Evolutionary conservation across 257 asterid species (phyloP).

Genomic region (Euphrasia confusa): DNA sequence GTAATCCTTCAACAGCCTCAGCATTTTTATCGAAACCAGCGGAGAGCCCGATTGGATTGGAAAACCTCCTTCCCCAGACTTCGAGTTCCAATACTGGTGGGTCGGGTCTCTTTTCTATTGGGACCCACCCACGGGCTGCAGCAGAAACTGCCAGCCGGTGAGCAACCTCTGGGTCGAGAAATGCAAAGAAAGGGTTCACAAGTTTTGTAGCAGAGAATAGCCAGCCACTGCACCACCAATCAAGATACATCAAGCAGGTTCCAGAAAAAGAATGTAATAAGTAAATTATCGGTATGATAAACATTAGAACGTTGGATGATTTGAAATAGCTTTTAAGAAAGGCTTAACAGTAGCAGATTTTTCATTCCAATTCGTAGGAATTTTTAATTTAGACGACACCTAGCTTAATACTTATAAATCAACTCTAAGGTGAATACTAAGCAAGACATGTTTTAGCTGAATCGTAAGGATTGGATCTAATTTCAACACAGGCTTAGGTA

Average conservation of each 20-base stretch:
- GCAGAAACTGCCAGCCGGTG: slow-evolving; percentile 90
- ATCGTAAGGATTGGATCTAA: not conserved
- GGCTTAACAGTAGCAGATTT: not conserved
- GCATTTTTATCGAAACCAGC: slow-evolving; percentile 99
- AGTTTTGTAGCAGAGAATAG: slow-evolving; percentile 88
- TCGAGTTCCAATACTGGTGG: slow-evolving; percentile 59
- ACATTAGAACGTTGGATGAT: not conserved
- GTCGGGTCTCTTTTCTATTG: slow-evolving; percentile 86
- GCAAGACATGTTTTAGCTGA: not conserved
- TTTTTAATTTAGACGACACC: not conserved
- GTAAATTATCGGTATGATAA: not conserved
- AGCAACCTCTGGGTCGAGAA: slow-evolving; percentile 90
- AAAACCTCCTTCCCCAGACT: slow-evolving; percentile 97
- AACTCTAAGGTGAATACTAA: not conserved
- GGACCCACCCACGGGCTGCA: slow-evolving; percentile 99
- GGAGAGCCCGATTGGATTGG: slow-evolving; percentile 93
- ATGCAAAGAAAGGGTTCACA: slow-evolving; percentile 93
- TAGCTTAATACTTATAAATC: not conserved
- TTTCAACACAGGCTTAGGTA: not conserved
- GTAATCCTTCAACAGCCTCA: slow-evolving; percentile 95
- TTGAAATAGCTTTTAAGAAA: not conserved
- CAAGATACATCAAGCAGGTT: slow-evolving; percentile 14
- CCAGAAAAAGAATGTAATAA: not conserved
- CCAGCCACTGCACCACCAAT: slow-evolving; percentile 78
- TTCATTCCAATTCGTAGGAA: not conserved